phyloP scores from a whole-genome alignment of 78 protist species.

The Dictyostelium firmibasis region DNA sequence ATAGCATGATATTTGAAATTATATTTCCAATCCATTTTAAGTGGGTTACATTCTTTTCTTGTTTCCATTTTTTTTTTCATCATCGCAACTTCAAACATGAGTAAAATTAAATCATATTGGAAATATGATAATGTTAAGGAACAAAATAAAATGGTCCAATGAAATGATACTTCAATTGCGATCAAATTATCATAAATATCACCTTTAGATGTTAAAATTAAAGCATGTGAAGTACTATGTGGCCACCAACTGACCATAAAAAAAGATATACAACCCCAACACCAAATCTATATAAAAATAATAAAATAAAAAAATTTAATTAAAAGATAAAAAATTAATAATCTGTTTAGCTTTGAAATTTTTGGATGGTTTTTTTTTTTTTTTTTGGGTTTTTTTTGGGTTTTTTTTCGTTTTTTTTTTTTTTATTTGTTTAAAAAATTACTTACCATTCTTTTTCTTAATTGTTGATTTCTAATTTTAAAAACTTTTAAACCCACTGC shows the following conservation, averaged over 20 bases:
- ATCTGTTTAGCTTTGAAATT: neutral
- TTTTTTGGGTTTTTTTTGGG: neutral
- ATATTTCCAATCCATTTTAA: neutral
- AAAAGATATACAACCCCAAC: constrained; percentile 44
- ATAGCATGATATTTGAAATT: constrained; percentile 20
- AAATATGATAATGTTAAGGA: constrained; percentile 22
- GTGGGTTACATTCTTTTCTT: constrained; percentile 27
- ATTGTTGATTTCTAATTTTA: constrained; percentile 12
- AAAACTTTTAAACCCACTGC: constrained; percentile 49
- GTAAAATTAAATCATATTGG: constrained; percentile 46
- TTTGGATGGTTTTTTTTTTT: too few species aligned
- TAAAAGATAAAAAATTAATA: neutral
- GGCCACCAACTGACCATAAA: constrained; percentile 72
- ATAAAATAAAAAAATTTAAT: neutral
- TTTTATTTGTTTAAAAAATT: neutral
- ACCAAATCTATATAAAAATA: neutral
- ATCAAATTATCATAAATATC: constrained; percentile 24
- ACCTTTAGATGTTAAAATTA: neutral
- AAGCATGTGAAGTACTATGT: constrained; percentile 56
- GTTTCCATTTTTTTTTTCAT: constrained; percentile 34
- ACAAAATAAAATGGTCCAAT: constrained; percentile 56
- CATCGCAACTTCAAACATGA: constrained; percentile 72
- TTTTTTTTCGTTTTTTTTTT: neutral
- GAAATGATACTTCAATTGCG: constrained; percentile 53
- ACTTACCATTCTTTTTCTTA: constrained; percentile 36